These are phyloP conservation scores for Diaporthe aspalathi DNA, from an alignment of 2,329 filamentous ascomycete species.

Conservation along the genomic window DNA sequence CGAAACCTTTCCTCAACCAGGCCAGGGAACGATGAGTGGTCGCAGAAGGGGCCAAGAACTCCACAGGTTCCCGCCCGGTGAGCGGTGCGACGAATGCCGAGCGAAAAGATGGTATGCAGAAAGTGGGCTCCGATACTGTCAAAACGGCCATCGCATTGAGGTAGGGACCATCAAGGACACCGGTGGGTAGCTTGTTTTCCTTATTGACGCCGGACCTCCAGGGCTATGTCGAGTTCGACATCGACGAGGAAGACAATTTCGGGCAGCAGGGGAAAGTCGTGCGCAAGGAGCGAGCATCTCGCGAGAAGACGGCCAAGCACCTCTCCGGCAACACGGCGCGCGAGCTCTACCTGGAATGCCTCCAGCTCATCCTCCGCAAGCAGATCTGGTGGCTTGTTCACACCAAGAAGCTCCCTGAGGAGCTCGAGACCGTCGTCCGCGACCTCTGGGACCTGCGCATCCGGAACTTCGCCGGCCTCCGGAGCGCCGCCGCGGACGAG, in stretches of 20 bases:
- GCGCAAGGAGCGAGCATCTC: slow-evolving; percentile 68
- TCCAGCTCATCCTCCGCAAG: slow-evolving; percentile 86
- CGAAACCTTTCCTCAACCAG: background rate
- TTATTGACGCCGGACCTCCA: slow-evolving; percentile 41
- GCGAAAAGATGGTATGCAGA: slow-evolving; percentile 78
- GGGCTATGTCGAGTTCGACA: slow-evolving; percentile 67
- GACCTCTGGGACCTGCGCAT: slow-evolving; percentile 86
- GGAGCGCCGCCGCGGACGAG: slow-evolving; percentile 52
- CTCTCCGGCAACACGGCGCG: slow-evolving; percentile 75
- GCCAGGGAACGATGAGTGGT: slow-evolving; percentile 49
- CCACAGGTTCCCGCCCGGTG: slow-evolving; percentile 63
- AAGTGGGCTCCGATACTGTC: slow-evolving; percentile 82
- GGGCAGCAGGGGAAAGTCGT: slow-evolving; percentile 65
- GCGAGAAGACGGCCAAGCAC: slow-evolving; percentile 65
- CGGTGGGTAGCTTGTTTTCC: background rate
- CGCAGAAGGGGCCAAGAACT: slow-evolving; percentile 52
- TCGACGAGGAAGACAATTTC: slow-evolving; percentile 76
- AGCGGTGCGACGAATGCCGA: slow-evolving; percentile 74
- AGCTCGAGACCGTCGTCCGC: slow-evolving; percentile 82
- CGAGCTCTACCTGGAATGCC: slow-evolving; percentile 83
- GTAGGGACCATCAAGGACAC: slow-evolving; percentile 54
- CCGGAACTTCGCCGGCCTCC: slow-evolving; percentile 66
- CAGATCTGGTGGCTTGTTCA: slow-evolving; percentile 81
- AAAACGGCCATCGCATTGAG: slow-evolving; percentile 83
- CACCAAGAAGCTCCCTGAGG: slow-evolving; percentile 72